Percentiles rank a stretch among this genome's conserved stretches.
Evolutionary conservation across 768 basidiomycete genomes (phyloP).

Genomic region (Naganishia antarctica): DNA sequence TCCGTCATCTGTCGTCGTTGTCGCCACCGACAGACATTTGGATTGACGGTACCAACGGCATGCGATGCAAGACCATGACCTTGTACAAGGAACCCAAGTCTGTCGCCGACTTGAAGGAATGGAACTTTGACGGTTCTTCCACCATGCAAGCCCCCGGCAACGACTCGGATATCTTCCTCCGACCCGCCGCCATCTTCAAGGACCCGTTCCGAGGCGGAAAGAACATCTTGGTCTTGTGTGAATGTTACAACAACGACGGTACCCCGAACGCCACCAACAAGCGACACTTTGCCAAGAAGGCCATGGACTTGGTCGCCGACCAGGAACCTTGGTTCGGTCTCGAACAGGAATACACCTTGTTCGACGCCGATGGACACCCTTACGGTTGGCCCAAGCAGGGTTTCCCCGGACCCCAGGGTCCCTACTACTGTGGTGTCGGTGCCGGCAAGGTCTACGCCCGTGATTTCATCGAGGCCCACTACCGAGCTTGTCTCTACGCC

Average conservation of each 20-base stretch:
- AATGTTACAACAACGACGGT: slow-evolving; percentile 98
- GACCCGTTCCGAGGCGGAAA: slow-evolving; percentile 98
- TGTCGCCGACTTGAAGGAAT: slow-evolving; percentile 85
- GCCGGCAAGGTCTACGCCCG: slow-evolving; percentile 97
- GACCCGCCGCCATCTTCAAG: slow-evolving; percentile 93
- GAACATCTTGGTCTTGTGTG: slow-evolving; percentile 94
- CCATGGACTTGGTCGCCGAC: slow-evolving; percentile 81
- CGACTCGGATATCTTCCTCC: slow-evolving; percentile 97
- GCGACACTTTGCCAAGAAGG: slow-evolving; percentile 88
- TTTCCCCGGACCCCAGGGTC: slow-evolving; percentile 98
- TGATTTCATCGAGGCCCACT: slow-evolving; percentile 98
- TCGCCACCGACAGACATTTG: slow-evolving; percentile 96
- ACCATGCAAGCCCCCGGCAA: slow-evolving; percentile 93
- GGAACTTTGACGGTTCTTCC: slow-evolving; percentile 99
- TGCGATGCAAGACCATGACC: slow-evolving; percentile 98
- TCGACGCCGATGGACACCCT: slow-evolving; percentile 83
- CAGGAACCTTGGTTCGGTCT: slow-evolving; percentile 89
- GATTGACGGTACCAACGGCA: slow-evolving; percentile 91
- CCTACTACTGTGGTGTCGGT: slow-evolving; percentile 99
- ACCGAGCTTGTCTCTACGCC: slow-evolving; percentile 74
- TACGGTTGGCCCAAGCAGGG: slow-evolving; percentile 98
- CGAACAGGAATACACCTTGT: slow-evolving; percentile 98
- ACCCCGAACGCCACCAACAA: slow-evolving; percentile 95
- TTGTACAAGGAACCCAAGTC: slow-evolving; percentile 78
- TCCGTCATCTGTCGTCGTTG: too few species aligned